Conservation (phyloP, 805 yeast genomes). For the Yarrowia sp. region DNA sequence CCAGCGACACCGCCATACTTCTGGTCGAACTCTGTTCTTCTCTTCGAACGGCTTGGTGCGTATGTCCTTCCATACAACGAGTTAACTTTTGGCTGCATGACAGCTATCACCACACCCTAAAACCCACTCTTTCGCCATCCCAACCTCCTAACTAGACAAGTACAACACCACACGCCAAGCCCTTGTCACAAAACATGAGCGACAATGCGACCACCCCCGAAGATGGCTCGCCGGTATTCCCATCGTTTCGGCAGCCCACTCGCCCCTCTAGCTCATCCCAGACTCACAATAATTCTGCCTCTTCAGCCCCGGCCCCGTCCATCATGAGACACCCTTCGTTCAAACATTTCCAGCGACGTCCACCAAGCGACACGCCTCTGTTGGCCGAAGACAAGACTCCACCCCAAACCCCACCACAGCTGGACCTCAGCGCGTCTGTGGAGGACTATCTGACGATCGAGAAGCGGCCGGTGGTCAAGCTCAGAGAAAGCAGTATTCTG, state of each 20-base stretch:
- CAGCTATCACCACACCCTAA: constrained; percentile 20
- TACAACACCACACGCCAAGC: neutral
- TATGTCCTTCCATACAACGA: neutral
- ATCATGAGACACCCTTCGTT: constrained; percentile 14
- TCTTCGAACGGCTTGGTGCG: neutral
- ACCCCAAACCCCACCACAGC: constrained; percentile 17
- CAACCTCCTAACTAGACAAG: neutral
- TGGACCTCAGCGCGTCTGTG: neutral
- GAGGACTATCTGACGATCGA: constrained; percentile 11
- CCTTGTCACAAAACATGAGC: neutral
- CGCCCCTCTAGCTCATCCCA: neutral
- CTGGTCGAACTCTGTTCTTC: neutral
- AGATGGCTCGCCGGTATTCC: constrained; percentile 18
- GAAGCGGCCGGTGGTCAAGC: constrained; percentile 4
- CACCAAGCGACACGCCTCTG: constrained; percentile 16
- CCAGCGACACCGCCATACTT: neutral
- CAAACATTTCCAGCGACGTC: constrained; percentile 18
- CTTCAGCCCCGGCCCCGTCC: constrained; percentile 6
- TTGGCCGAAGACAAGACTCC: constrained; percentile 13
- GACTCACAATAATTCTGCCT: neutral
- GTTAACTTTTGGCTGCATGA: constrained; percentile 10
- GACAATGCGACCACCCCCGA: constrained; percentile 21
- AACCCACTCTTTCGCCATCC: constrained; percentile 4
- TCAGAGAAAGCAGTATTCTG: constrained; percentile 19
- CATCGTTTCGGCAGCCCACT: neutral